Conservation (phyloP, 345 rosid species). For the Triadica sebifera region DNA sequence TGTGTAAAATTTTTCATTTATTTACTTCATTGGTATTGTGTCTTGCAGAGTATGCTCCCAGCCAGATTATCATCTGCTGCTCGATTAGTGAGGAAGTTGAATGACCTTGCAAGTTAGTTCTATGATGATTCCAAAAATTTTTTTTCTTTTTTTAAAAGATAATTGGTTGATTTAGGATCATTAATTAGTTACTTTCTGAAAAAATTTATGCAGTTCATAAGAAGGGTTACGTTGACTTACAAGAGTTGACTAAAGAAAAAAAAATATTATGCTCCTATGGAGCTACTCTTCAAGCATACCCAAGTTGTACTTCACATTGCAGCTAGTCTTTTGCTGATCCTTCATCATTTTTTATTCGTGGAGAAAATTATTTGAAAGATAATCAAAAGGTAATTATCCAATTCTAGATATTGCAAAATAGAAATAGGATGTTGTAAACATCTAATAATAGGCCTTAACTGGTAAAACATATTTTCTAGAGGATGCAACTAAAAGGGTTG, state of each 20-base stretch:
- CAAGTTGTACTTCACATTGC: slow-evolving; percentile 53
- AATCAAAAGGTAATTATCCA: slow-evolving; percentile 51
- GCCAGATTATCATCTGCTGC: slow-evolving; percentile 60
- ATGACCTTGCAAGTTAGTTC: slow-evolving; percentile 57
- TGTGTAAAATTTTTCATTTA: neutral
- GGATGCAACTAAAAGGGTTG: too few relatives aligned
- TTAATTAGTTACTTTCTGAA: too few relatives aligned
- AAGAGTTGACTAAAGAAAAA: slow-evolving; percentile 44
- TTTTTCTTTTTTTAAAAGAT: slow-evolving; percentile 1
- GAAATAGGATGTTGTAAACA: too few relatives aligned
- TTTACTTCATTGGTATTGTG: slow-evolving; percentile 15
- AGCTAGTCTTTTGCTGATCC: slow-evolving; percentile 77
- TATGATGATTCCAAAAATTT: too few relatives aligned
- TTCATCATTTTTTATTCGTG: slow-evolving; percentile 72
- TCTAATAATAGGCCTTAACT: too few relatives aligned
- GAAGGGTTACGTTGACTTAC: slow-evolving; percentile 70
- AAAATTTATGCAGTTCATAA: slow-evolving; percentile 50
- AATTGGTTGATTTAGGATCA: neutral
- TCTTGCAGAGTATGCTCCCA: slow-evolving; percentile 32
- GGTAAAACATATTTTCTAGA: too few relatives aligned
- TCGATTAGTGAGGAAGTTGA: slow-evolving; percentile 68
- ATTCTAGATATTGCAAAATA: neutral
- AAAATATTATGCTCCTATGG: slow-evolving; percentile 48
- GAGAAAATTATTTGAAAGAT: slow-evolving; percentile 65
- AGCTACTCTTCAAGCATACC: slow-evolving; percentile 64